Conservation (phyloP, 2,329 filamentous ascomycete genomes). For the Stagonosporopsis vannaccii region DNA sequence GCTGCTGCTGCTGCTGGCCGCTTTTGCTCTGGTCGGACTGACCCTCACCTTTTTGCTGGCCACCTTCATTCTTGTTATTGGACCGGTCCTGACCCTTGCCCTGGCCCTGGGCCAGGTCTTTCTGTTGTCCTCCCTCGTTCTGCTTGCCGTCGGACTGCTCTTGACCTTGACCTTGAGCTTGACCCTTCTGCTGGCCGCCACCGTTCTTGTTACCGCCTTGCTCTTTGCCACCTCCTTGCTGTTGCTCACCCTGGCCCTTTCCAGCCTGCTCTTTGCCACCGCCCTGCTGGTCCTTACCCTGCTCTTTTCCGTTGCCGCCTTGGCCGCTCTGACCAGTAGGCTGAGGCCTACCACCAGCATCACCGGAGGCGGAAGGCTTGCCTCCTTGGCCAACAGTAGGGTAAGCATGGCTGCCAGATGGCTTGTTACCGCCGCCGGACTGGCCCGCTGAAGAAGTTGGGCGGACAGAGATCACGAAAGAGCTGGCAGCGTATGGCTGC, state of each 20-base stretch:
- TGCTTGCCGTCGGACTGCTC: too few relatives aligned
- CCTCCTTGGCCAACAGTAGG: background rate
- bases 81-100: too few relatives aligned
- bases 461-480: constrained; percentile 20
- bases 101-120: too few relatives aligned
- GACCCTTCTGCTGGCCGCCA: background rate
- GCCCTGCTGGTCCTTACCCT: background rate
- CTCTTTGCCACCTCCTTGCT: background rate
- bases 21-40: too few relatives aligned
- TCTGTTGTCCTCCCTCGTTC: too few relatives aligned
- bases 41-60: background rate
- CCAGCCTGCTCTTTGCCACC: background rate
- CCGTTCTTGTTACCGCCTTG: background rate
- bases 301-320: background rate
- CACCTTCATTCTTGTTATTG: too few relatives aligned
- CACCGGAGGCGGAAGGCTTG: background rate
- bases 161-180: background rate
- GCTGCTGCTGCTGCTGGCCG: too few relatives aligned
- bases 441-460: constrained; percentile 13
- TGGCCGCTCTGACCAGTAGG: background rate
- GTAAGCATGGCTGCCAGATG: background rate
- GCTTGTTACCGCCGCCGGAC: background rate
- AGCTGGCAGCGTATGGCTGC: constrained; percentile 4
- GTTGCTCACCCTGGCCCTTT: too few relatives aligned
- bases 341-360: background rate